phyloP scores from a whole-genome alignment of 2,329 filamentous ascomycete species.

The Geoglossum cookeanum region DNA sequence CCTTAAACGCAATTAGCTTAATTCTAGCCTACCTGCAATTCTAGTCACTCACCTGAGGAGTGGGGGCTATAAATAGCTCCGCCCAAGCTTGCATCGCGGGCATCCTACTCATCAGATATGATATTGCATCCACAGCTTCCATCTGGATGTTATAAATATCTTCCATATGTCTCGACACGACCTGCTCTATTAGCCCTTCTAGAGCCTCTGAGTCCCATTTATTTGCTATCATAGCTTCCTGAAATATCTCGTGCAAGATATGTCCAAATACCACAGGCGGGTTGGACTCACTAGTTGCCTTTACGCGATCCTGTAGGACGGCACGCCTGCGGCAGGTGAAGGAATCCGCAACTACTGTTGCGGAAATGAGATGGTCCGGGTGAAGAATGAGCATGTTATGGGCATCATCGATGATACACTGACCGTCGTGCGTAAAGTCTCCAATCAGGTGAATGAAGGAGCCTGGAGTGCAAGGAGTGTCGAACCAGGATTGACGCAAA shows the following conservation, averaged over 20 bases:
- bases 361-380: constrained; percentile 85
- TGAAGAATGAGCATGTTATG: constrained; percentile 78
- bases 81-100: constrained; percentile 71
- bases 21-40: not conserved
- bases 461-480: constrained; percentile 54
- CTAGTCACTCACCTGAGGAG: constrained; percentile 38
- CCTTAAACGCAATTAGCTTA: constrained; percentile 19
- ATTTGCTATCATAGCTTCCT: constrained; percentile 70
- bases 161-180: constrained; percentile 56
- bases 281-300: constrained; percentile 65
- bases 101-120: constrained; percentile 70
- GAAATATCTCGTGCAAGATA: constrained; percentile 87
- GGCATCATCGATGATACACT: constrained; percentile 66
- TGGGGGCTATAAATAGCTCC: constrained; percentile 51
- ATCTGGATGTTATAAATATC: constrained; percentile 78
- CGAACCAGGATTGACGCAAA: constrained; percentile 71
- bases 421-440: constrained; percentile 44
- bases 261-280: constrained; percentile 79
- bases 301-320: constrained; percentile 86
- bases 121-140: constrained; percentile 48
- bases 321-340: constrained; percentile 81
- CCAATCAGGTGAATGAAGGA: constrained; percentile 79
- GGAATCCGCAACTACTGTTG: constrained; percentile 90
- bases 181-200: constrained; percentile 41
- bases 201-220: constrained; percentile 58